Percentiles rank a stretch among this genome's conserved stretches.
phyloP scores from a whole-genome alignment of 768 basidiomycete genomes.

The Tricholoma matsutake region DNA sequence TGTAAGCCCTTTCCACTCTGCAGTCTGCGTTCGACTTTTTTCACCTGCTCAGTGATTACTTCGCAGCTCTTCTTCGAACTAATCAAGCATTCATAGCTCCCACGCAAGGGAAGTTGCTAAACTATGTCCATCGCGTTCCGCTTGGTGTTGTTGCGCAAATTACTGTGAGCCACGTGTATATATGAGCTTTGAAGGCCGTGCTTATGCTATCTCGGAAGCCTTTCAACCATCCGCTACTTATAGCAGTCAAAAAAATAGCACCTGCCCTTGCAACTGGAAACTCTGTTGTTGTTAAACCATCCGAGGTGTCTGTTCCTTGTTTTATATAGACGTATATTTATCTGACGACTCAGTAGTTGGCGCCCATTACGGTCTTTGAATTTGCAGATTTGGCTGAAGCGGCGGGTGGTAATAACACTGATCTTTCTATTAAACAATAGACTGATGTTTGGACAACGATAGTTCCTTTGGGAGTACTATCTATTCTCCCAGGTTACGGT shows the following conservation, averaged over 20 bases:
- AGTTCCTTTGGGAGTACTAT: constrained; percentile 79
- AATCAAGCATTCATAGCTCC: constrained; percentile 69
- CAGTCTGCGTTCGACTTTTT: not conserved
- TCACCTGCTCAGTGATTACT: constrained; percentile 58
- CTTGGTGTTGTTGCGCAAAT: constrained; percentile 90
- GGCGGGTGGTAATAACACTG: constrained; percentile 53
- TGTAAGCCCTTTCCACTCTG: constrained; percentile 44
- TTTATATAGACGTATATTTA: not conserved
- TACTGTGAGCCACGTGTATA: constrained; percentile 47
- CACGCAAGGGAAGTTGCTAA: constrained; percentile 74
- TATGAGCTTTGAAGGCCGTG: not conserved
- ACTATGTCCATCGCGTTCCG: constrained; percentile 76
- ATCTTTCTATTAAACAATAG: not conserved
- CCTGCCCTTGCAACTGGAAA: constrained; percentile 85
- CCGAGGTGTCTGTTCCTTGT: constrained; percentile 47
- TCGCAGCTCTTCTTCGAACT: constrained; percentile 69
- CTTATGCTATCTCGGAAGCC: constrained; percentile 41
- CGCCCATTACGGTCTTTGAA: constrained; percentile 77
- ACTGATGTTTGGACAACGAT: not conserved
- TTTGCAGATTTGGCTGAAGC: constrained; percentile 62
- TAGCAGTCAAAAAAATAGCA: constrained; percentile 86
- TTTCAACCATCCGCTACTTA: constrained; percentile 88
- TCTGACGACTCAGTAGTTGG: constrained; percentile 44
- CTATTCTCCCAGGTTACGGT: constrained; percentile 74
- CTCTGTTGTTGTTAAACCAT: constrained; percentile 79